Percentiles rank a stretch among this genome's conserved stretches.
phyloP scores from a whole-genome alignment of 441 rosid species.

The Hypseocharis bilobata region DNA sequence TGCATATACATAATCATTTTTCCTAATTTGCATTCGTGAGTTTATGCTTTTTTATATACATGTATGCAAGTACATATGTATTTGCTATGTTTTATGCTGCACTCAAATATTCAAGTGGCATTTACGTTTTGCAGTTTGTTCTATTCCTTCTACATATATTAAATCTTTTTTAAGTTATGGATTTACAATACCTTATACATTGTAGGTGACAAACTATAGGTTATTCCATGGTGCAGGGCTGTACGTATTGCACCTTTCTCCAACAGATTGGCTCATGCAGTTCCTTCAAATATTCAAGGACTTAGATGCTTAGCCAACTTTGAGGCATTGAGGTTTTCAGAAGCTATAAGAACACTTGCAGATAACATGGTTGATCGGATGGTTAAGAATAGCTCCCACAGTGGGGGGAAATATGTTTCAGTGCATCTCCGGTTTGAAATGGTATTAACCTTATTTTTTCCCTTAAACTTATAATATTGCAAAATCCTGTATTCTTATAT shows the following conservation, averaged over 20 bases:
- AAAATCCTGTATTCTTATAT: not conserved
- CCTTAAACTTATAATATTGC: constrained; percentile 10
- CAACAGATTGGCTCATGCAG: constrained; percentile 80
- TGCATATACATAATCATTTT: too few relatives aligned
- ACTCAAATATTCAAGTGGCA: not conserved
- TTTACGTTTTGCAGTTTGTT: not conserved
- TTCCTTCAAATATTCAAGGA: constrained; percentile 63
- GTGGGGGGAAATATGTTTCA: constrained; percentile 74
- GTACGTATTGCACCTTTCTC: constrained; percentile 95
- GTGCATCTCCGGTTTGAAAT: constrained; percentile 95
- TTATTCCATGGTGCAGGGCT: constrained; percentile 47
- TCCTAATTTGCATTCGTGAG: too few relatives aligned
- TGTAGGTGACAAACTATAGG: not conserved
- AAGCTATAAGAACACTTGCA: constrained; percentile 68
- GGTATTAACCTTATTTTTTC: constrained; percentile 31
- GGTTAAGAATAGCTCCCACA: constrained; percentile 53
- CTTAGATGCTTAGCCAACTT: constrained; percentile 82
- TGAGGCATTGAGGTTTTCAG: constrained; percentile 73
- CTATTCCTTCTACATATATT: not conserved
- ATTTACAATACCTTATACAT: too few relatives aligned
- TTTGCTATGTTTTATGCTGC: not conserved
- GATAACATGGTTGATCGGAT: constrained; percentile 85
- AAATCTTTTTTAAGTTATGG: not conserved
- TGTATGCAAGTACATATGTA: too few relatives aligned
- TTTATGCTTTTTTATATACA: too few relatives aligned